A percentile compares a stretch with the other conserved stretches of the same genome.
Conservation (phyloP, 1,284 basidiomycete species). For the Hortiboletus rubellus region DNA sequence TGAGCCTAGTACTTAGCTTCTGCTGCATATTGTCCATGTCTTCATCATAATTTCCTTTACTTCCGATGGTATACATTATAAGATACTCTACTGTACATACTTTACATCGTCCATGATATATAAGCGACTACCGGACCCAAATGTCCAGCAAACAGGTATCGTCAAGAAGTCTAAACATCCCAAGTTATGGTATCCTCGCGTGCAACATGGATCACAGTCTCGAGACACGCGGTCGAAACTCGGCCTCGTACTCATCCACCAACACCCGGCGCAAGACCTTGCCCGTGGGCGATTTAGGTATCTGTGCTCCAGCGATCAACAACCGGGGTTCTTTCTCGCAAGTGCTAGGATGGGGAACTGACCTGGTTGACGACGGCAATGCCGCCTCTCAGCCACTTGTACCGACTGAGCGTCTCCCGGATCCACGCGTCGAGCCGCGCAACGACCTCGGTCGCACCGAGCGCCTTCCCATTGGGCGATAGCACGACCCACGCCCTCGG, state of each 20-base stretch:
- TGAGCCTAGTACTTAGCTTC: too few species aligned
- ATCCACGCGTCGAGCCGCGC: conserved; percentile 59
- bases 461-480: conserved; percentile 48
- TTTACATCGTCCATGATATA: too few species aligned
- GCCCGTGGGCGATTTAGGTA: conserved; percentile 71
- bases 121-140: too few species aligned
- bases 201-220: conserved; percentile 13
- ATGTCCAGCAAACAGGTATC: too few species aligned
- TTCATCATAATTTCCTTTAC: too few species aligned
- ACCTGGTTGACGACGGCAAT: conserved; percentile 64
- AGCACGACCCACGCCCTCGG: conserved; percentile 76
- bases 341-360: conserved; percentile 14
- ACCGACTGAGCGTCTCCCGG: conserved; percentile 59
- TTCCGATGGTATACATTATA: too few species aligned
- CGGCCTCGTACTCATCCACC: conserved; percentile 54
- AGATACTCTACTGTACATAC: too few species aligned
- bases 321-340: background rate
- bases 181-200: too few species aligned
- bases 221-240: conserved; percentile 12
- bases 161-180: too few species aligned
- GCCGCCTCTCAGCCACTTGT: conserved; percentile 71
- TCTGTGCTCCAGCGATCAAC: conserved; percentile 36
- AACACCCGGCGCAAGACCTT: conserved; percentile 62
- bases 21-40: too few species aligned
- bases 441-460: conserved; percentile 46